A percentile compares a stretch with the other conserved stretches of the same genome.
Conservation (phyloP, 176 grass and related monocot species). For the barley (Hordeum vulgare) region DNA sequence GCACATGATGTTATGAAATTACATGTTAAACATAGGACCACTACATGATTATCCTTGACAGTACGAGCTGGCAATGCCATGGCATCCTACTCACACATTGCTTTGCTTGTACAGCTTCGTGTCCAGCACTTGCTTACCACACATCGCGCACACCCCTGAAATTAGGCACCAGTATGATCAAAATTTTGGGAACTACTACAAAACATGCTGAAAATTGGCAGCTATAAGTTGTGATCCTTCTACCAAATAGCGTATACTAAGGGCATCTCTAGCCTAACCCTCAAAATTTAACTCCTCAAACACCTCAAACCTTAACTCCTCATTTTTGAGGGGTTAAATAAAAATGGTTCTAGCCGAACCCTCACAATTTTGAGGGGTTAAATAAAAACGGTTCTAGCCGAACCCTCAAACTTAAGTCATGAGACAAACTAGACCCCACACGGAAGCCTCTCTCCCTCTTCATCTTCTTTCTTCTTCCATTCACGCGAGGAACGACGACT, state of each 20-base stretch:
- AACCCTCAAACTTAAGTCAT: too few relatives aligned
- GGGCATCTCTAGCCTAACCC: too few relatives aligned
- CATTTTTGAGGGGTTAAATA: too few relatives aligned
- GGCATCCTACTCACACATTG: constrained; percentile 50
- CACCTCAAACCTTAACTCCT: too few relatives aligned
- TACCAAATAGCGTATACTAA: not conserved
- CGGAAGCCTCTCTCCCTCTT: too few relatives aligned
- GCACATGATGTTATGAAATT: constrained; percentile 3
- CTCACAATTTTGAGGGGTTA: too few relatives aligned
- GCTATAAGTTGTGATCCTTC: not conserved
- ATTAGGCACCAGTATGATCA: not conserved
- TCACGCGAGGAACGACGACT: too few relatives aligned
- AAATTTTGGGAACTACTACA: not conserved
- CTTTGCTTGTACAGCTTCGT: constrained; percentile 97
- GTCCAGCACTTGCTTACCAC: constrained; percentile 95
- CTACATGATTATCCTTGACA: not conserved
- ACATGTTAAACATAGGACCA: constrained; percentile 1
- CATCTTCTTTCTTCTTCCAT: too few relatives aligned
- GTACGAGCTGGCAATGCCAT: not conserved
- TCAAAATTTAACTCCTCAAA: too few relatives aligned
- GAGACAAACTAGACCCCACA: too few relatives aligned
- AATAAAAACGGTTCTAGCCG: too few relatives aligned
- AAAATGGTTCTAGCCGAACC: too few relatives aligned
- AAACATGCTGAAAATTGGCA: not conserved
- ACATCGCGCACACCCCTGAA: constrained; percentile 92